A percentile compares a stretch with the other conserved stretches of the same genome.
Evolutionary conservation across 225 moss, liverwort and hornwort genomes (phyloP).

Genomic region (Asterella californica): DNA sequence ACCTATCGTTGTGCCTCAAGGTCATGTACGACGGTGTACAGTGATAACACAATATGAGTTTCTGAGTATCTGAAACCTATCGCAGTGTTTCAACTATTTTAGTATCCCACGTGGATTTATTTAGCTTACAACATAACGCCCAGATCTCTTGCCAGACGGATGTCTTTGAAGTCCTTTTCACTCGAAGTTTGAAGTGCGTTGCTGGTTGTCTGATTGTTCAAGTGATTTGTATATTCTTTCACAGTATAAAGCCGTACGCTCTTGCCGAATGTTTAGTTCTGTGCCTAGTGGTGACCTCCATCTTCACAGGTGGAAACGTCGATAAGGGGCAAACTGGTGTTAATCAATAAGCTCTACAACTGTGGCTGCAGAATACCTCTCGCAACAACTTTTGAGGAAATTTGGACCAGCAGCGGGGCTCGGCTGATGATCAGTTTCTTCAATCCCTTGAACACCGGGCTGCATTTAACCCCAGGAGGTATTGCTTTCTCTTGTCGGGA

Average conservation of each 20-base stretch:
- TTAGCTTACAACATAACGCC: too few species aligned
- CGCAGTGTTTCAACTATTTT: too few species aligned
- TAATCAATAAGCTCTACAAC: neutral
- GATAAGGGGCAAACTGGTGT: neutral
- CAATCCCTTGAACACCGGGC: conserved; percentile 70
- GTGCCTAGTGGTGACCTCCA: neutral
- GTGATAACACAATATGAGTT: too few species aligned
- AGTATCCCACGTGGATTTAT: too few species aligned
- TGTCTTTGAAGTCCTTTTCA: too few species aligned
- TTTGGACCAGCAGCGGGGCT: conserved; percentile 69
- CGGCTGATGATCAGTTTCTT: conserved; percentile 76
- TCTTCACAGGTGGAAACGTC: neutral
- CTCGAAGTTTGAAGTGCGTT: neutral
- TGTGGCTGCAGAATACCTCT: conserved; percentile 54
- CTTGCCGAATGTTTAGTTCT: neutral
- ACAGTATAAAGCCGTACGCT: neutral
- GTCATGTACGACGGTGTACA: neutral
- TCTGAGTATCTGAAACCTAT: neutral
- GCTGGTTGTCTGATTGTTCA: neutral
- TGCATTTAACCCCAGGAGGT: conserved; percentile 96
- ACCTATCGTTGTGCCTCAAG: neutral
- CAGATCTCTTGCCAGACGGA: too few species aligned
- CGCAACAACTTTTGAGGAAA: conserved; percentile 53
- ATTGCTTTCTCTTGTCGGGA: neutral
- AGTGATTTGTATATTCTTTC: neutral